phyloP scores from a whole-genome alignment of 768 basidiomycete species.

The Amanita rubescens region DNA sequence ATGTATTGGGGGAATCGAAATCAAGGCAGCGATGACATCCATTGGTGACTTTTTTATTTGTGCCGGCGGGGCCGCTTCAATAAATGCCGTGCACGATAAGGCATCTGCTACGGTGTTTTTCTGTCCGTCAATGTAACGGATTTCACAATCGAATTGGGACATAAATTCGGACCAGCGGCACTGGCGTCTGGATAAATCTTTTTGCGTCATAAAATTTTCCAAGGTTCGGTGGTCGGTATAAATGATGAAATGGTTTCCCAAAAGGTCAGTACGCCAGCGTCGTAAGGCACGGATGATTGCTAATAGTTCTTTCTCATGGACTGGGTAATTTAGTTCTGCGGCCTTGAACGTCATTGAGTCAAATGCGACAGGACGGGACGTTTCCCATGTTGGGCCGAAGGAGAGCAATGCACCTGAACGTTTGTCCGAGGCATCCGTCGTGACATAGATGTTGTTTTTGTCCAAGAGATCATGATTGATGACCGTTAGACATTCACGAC shows the following conservation, averaged over 20 bases:
- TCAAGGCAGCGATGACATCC: too few relatives aligned
- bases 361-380: conserved; percentile 25
- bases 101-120: conserved; percentile 35
- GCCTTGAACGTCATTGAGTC: conserved; percentile 26
- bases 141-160: conserved; percentile 28
- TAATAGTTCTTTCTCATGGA: conserved; percentile 32
- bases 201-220: conserved; percentile 21
- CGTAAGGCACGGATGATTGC: conserved; percentile 29
- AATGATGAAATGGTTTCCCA: conserved; percentile 20
- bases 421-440: too few relatives aligned
- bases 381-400: conserved; percentile 25
- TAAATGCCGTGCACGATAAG: too few relatives aligned
- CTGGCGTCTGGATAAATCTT: conserved; percentile 25
- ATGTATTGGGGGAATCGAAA: too few relatives aligned
- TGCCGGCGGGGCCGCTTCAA: too few relatives aligned
- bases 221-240: conserved; percentile 29
- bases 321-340: conserved; percentile 29
- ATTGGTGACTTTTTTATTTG: too few relatives aligned
- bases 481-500: too few relatives aligned
- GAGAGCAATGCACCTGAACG: conserved; percentile 3
- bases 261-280: conserved; percentile 20
- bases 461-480: background rate
- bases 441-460: too few relatives aligned
- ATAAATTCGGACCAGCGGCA: conserved; percentile 31
- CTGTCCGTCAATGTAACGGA: conserved; percentile 24